Percentiles rank a stretch among this genome's conserved stretches.
These are phyloP conservation scores for Yarrowia galli DNA, from an alignment of 1,139 yeast genomes.

Conservation along the genomic window DNA sequence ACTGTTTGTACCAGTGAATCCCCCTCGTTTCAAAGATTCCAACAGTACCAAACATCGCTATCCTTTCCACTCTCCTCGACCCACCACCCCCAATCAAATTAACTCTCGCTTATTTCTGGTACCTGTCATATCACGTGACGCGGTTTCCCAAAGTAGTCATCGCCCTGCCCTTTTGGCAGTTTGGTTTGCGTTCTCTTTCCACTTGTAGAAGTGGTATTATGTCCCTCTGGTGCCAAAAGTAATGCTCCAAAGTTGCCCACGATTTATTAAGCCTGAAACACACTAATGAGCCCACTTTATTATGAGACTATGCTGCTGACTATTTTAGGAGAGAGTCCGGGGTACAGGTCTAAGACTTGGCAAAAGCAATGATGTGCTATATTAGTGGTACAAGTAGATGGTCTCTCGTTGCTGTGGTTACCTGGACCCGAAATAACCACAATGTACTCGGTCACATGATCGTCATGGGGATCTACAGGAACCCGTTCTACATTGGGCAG, in stretches of 20 bases:
- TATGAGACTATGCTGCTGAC: not conserved
- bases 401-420: not conserved
- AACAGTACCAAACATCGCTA: not conserved
- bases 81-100: not conserved
- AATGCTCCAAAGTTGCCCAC: not conserved
- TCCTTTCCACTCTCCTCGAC: not conserved
- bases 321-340: not conserved
- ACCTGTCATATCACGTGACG: constrained; percentile 17
- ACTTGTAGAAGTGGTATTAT: constrained; percentile 2
- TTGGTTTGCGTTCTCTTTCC: constrained; percentile 6
- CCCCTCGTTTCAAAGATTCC: not conserved
- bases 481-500: constrained; percentile 13
- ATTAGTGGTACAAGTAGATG: too few relatives aligned
- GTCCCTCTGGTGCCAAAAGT: not conserved
- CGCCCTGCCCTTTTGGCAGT: not conserved
- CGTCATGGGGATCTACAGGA: constrained; percentile 21
- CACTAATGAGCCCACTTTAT: constrained; percentile 16
- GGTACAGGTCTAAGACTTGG: not conserved
- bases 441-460: constrained; percentile 1
- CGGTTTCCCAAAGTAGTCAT: not conserved
- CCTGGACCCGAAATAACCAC: not conserved
- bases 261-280: not conserved
- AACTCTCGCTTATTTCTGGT: constrained; percentile 23
- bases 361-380: too few relatives aligned
- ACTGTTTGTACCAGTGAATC: not conserved